Base-by-base conservation (phyloP, 73 alveolate species). In the Paraurostyla sp. region DNA sequence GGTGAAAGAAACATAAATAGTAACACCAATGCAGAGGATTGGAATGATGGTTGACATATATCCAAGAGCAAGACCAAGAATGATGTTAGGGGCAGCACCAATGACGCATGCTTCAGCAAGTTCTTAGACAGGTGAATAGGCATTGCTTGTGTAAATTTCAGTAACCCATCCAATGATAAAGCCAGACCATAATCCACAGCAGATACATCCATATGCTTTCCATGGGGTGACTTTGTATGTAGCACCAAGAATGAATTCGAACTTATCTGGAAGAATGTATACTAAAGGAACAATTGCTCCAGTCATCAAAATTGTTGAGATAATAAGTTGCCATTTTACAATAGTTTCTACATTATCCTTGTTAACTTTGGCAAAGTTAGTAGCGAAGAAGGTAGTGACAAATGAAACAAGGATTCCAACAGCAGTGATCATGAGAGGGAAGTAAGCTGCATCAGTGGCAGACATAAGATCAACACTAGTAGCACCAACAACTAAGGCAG, bases 11-110 rank as follows among this genome's bases (percentile, higher is more conserved):
- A 96, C 73, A 49, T 56, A 92, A 41, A 96, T 94, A 35, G 99
- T 92, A 16, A 89, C 83, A 36, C 97, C 98, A 49, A 96, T 75
- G 49, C 96, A 92, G 69, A 95, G 57, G 71, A 95, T 93, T 45
- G 99, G 99, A 43, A 96, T 80, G 43, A 96, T 88, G 68, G 93
- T 84, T 75, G 99, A 95, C 71, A 83, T 80, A 88, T 96, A 97
- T 49, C 99, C 99, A 13, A 97, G 93, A 54, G 98, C 98, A 22
- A 96, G 93, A 33, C 99, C 99, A 51, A 75, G 94, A 56, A 97
- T 97, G 76, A 97, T 96, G 92, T 97, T 97, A 27, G 98, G 96
- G 9, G 99, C 99, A 13, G 99, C 98, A 73, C 99, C 99, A 60
- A 95, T 95, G 52, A 89, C 90, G 96, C 99, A 97, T 46, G 99